A percentile compares a stretch with the other conserved stretches of the same genome.
Conservation (phyloP, 306 rosid species). For the Phaseolus lunatus region DNA sequence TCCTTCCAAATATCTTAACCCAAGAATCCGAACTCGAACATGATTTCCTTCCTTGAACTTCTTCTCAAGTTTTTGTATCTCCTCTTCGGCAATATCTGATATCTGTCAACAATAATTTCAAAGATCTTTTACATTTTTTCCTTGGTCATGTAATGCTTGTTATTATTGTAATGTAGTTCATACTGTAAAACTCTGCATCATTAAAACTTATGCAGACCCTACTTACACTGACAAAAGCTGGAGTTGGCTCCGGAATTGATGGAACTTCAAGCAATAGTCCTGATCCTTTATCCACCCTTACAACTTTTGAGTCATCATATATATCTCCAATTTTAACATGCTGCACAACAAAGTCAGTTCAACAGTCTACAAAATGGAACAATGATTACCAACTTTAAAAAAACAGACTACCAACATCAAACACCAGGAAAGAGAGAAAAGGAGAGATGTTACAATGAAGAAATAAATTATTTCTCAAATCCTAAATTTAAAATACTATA, state of each 20-base stretch:
- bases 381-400: not conserved
- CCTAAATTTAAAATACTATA: slow-evolving; percentile 8
- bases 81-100: slow-evolving; percentile 83
- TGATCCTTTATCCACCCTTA: slow-evolving; percentile 79
- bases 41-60: slow-evolving; percentile 82
- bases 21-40: slow-evolving; percentile 86
- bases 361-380: slow-evolving; percentile 39
- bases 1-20: slow-evolving; percentile 91
- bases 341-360: slow-evolving; percentile 53
- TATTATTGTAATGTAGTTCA: slow-evolving; percentile 9
- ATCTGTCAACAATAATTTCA: slow-evolving; percentile 57
- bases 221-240: slow-evolving; percentile 85
- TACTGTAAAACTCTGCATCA: slow-evolving; percentile 14
- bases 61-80: slow-evolving; percentile 78
- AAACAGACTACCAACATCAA: slow-evolving; percentile 15
- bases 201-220: slow-evolving; percentile 23
- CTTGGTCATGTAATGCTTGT: slow-evolving; percentile 13
- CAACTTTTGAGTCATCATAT: slow-evolving; percentile 79
- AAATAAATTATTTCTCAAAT: not conserved
- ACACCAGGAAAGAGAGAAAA: slow-evolving; percentile 1
- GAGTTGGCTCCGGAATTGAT: slow-evolving; percentile 74
- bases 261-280: slow-evolving; percentile 90
- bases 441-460: not conserved
- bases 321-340: slow-evolving; percentile 83
- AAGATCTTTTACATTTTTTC: slow-evolving; percentile 25